These are phyloP conservation scores for Tulasnella sp. DNA, from an alignment of 768 basidiomycete genomes.

Conservation along the genomic window DNA sequence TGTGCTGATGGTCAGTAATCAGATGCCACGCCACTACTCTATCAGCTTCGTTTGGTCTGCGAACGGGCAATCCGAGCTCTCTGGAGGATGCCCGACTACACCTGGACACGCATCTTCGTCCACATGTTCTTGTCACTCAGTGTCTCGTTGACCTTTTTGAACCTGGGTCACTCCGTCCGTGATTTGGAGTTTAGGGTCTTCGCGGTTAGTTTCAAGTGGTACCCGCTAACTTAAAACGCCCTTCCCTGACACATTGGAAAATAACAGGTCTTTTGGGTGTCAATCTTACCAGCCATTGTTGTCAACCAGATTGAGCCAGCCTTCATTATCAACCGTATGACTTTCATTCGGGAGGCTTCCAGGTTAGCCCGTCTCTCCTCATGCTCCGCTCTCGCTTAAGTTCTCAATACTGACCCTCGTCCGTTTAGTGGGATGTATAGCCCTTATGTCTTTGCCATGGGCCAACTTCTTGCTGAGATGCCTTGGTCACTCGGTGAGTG, in stretches of 20 bases:
- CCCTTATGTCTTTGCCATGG: slow-evolving; percentile 71
- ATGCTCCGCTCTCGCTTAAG: too few species aligned
- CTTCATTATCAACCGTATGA: slow-evolving; percentile 60
- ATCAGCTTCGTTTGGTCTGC: slow-evolving; percentile 60
- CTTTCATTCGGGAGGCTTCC: slow-evolving; percentile 22
- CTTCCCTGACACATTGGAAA: not conserved
- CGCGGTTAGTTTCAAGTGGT: slow-evolving; percentile 31
- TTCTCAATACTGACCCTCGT: slow-evolving; percentile 31
- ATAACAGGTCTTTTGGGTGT: slow-evolving; percentile 40
- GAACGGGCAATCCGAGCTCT: slow-evolving; percentile 55
- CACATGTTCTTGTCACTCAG: slow-evolving; percentile 59
- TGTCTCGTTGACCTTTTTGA: slow-evolving; percentile 69
- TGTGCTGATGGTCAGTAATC: not conserved
- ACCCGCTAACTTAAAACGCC: too few species aligned
- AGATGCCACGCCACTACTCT: slow-evolving; percentile 68
- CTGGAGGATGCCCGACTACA: slow-evolving; percentile 78
- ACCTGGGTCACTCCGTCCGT: slow-evolving; percentile 49
- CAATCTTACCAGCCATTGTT: slow-evolving; percentile 59
- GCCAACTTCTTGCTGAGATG: slow-evolving; percentile 70
- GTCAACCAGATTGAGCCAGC: slow-evolving; percentile 74
- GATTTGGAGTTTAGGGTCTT: slow-evolving; percentile 75
- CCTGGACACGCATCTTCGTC: slow-evolving; percentile 71
- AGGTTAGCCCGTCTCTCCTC: not conserved
- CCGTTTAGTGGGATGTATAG: slow-evolving; percentile 79
- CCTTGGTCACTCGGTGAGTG: slow-evolving; percentile 45